A percentile compares a stretch with the other conserved stretches of the same genome.
These are phyloP conservation scores for Cochlearia excelsa DNA, from an alignment of 345 rosid species.

Conservation along the genomic window DNA sequence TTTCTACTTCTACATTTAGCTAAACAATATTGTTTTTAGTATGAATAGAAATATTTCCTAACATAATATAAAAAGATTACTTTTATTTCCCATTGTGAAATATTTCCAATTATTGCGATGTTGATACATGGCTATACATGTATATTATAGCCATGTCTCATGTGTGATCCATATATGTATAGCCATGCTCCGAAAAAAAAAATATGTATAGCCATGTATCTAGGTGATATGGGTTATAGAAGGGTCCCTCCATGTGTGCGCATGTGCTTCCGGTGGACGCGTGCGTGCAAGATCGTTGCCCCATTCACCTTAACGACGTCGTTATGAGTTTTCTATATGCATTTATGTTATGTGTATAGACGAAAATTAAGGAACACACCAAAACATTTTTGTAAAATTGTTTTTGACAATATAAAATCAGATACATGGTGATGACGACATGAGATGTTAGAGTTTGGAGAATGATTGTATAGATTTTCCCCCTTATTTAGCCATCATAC, in stretches of 20 bases:
- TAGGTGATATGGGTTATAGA: no score
- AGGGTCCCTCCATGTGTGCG: not conserved
- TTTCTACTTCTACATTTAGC: no score
- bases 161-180: no score
- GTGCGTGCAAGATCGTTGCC: constrained; percentile 24
- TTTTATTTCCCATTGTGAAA: no score
- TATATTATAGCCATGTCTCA: no score
- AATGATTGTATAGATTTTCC: constrained; percentile 31
- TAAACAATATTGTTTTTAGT: no score
- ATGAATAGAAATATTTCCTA: no score
- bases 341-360: not conserved
- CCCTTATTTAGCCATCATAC: constrained; percentile 35
- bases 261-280: constrained; percentile 32
- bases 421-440: constrained; percentile 24
- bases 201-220: no score
- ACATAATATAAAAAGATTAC: no score
- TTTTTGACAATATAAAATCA: not conserved
- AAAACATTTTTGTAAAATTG: not conserved
- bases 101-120: no score
- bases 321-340: not conserved
- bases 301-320: constrained; percentile 9
- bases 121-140: no score
- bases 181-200: no score
- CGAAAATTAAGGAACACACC: not conserved
- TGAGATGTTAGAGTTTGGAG: constrained; percentile 30